phyloP scores from a whole-genome alignment of 352 stramenopile genomes.

The Globisporangium polare region DNA sequence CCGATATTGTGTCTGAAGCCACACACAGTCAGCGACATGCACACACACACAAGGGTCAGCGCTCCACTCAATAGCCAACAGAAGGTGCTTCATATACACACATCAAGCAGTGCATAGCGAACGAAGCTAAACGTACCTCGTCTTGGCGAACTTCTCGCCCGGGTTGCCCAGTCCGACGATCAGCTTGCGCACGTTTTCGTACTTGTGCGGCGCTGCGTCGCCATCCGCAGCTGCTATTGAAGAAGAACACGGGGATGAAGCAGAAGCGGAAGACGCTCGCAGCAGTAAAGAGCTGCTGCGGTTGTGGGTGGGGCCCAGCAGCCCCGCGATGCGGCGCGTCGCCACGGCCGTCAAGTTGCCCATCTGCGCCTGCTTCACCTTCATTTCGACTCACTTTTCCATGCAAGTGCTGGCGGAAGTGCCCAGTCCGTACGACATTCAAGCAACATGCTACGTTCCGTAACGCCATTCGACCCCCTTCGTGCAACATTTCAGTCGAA shows the following conservation, averaged over 20 bases:
- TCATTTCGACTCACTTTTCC: background rate
- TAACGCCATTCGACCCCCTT: background rate
- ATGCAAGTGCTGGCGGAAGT: background rate
- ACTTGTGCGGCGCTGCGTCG: slow-evolving; percentile 23
- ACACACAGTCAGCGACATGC: background rate
- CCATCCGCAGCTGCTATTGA: background rate
- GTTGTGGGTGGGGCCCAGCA: background rate
- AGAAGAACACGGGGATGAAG: background rate
- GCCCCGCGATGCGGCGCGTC: background rate
- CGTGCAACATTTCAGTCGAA: background rate
- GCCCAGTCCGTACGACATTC: background rate
- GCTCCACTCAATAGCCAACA: background rate
- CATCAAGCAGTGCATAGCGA: no score
- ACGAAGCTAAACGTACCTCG: slow-evolving; percentile 32
- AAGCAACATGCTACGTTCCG: background rate
- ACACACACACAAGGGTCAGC: background rate
- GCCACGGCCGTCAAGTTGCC: slow-evolving; percentile 3
- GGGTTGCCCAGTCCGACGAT: slow-evolving; percentile 85
- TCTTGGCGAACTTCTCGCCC: slow-evolving; percentile 77
- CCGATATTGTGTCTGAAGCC: slow-evolving; percentile 75
- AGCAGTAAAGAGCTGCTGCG: slow-evolving; percentile 1
- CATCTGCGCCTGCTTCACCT: slow-evolving; percentile 11
- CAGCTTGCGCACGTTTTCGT: slow-evolving; percentile 73
- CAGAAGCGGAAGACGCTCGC: background rate
- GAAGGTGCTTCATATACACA: background rate